These are phyloP conservation scores for Aspergillus persii DNA, from an alignment of 2,329 filamentous ascomycete species.

Conservation along the genomic window DNA sequence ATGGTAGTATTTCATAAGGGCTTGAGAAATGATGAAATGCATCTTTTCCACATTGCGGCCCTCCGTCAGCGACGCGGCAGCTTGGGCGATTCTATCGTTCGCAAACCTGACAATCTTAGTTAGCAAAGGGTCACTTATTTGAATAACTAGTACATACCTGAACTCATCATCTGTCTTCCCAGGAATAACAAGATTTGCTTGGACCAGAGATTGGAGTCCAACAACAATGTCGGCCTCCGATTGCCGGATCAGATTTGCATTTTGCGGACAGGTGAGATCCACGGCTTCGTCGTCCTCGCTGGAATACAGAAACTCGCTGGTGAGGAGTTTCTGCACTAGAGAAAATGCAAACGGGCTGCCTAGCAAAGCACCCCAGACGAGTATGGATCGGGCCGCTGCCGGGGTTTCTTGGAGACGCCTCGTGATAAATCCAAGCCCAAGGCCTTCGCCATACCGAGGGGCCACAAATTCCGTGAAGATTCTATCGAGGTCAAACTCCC, in stretches of 20 bases:
- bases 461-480: slow-evolving; percentile 83
- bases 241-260: slow-evolving; percentile 52
- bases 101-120: slow-evolving; percentile 58
- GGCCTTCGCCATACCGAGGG: slow-evolving; percentile 72
- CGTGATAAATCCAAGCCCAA: slow-evolving; percentile 80
- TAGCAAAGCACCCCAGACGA: slow-evolving; percentile 82
- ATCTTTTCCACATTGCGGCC: slow-evolving; percentile 68
- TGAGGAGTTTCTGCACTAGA: slow-evolving; percentile 73
- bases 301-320: slow-evolving; percentile 66
- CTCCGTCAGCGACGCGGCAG: slow-evolving; percentile 67
- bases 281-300: slow-evolving; percentile 44
- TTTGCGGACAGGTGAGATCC: slow-evolving; percentile 38
- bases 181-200: slow-evolving; percentile 75
- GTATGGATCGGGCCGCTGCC: slow-evolving; percentile 68
- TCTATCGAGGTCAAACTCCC: slow-evolving; percentile 81
- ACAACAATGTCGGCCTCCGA: slow-evolving; percentile 64
- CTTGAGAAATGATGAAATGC: slow-evolving; percentile 86
- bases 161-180: slow-evolving; percentile 85
- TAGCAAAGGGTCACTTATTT: slow-evolving; percentile 3
- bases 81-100: slow-evolving; percentile 82
- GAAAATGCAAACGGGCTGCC: slow-evolving; percentile 82
- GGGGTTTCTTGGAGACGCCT: slow-evolving; percentile 75
- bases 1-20: slow-evolving; percentile 69
- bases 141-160: slow-evolving; percentile 32
- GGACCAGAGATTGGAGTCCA: slow-evolving; percentile 78